Evolutionary conservation across 202 grass and related monocot genomes (phyloP), one percentile per base, ranked within the genome.

Genomic region (Zizania palustris): DNA sequence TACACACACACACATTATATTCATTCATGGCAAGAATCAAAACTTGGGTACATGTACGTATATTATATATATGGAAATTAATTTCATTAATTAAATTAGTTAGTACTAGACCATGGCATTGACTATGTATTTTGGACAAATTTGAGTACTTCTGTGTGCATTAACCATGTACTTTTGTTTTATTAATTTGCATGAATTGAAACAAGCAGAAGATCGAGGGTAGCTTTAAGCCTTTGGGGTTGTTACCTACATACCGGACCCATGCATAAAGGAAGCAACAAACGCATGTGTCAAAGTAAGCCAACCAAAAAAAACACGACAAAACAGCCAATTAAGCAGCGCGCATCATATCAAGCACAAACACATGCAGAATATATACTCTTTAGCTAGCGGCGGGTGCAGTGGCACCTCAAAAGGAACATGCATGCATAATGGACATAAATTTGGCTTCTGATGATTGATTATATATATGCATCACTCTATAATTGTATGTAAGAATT

Each of bases 321-420:
- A 77, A 77, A 79, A 71, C 51, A 81, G 84, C 16, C 69, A 65
- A 79, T 51, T 15, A 70, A 76, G 71, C 22, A 76, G 58, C 35
- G n/a, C n/a, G n/a, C n/a, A n/a, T n/a, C n/a, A n/a, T n/a, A 72
- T 60, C 75, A 76, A 70, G 75, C 72, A 63, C 56, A 71, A 35
- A 71, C 49, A 80, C 45, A 90, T n/a, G n/a, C n/a, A n/a, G n/a
- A n/a, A n/a, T n/a, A n/a, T n/a, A 78, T 61, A 82, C 73, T 69
- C 71, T 44, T 67, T 76, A 16, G n/a, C 57, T 4, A 63, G n/a
- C n/a, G n/a, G n/a, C n/a, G n/a, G n/a, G n/a, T n/a, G n/a, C n/a
- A n/a, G n/a, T 82, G 69, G 73, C 78, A 85, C 69, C 85, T 85
- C 85, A 85, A 85, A 85, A 85, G 69, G 36, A 72, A 74, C 35